Base-by-base conservation (phyloP, 352 stramenopile species). In the Phytophthora brassicae region DNA sequence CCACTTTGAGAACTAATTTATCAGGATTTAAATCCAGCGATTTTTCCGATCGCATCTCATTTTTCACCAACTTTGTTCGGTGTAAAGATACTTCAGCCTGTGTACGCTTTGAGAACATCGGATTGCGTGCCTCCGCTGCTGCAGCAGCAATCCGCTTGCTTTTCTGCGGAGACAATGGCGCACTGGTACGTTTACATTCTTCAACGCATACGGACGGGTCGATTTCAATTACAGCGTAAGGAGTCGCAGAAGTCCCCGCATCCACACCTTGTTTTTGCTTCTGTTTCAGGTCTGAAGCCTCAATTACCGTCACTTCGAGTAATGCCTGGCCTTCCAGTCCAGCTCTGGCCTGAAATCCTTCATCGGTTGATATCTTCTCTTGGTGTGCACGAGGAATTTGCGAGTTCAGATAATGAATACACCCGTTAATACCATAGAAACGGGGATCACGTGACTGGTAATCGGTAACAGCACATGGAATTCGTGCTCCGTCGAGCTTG, bases 401-500 rank as follows among this genome's bases (percentile, higher is more conserved):
- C 4, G 70, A 65, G 41, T 88, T 87, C 6, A 89, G 57, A 14
- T 84, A 72, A 31, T 92, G 80, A 56, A 92, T 88, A 60, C 80
- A 90, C 9, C 83, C 83, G 45, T 92, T 92, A 39, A 92, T 79
- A 6, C 83, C 83, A 50, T 92, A 92, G 52, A 92, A 92, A n/a
- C 79, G 71, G 2, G 83, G 83, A 11, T 90, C 70, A 3, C 72
- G 75, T 2, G 73, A 23, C 41, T 80, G 79, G 44, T 92, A 92
- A 35, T 89, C 80, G 26, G 77, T 57, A 8, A 83, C 79, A 1
- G 77, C 79, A 28, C 83, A 92, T 1, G 83, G 65, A 28, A 92
- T 88, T 3, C 80, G 68, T 0, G 83, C 83, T 3, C 83, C 83
- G 36, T 92, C 83, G n/a, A 92, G 55, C 26, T 83, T 84, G 33